Evolutionary conservation across 176 grass and related monocot genomes (phyloP), one percentile per base, ranked within the genome.

Genomic region (Saccharum officinarum): DNA sequence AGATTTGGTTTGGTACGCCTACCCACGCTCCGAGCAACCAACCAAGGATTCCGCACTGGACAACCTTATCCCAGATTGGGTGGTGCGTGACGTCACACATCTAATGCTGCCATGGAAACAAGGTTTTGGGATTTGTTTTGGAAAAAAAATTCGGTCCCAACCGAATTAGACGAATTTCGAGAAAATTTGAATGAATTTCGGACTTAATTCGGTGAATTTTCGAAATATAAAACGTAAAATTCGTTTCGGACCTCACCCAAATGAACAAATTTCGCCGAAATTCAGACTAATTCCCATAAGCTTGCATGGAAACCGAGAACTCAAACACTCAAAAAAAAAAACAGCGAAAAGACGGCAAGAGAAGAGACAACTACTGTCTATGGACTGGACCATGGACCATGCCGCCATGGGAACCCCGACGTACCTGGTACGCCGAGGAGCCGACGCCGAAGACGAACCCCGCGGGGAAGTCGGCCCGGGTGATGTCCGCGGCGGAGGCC

Each of bases 361-460:
- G 54, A 59, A 59, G 20, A 22, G 8, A 59, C 4, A 9, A 10
- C 7, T 7, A 59, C 54, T 8, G 47, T 10, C 1, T 28, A 28
- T 28, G 28, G 28, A 28, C 5, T 8, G 52, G n/a, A 55, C 22
- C 52, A 20, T 1, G 18, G 54, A 22, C 54, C 54, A n/a, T 10
- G 54, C 46, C 46, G 16, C 18, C 54, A 57, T n/a, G 18, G 54
- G 20, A 9, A 8, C 18, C 45, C 8, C 9, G 10, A 3, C 18
- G 73, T 62, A 94, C 92, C 92, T 94, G 92, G 87, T 85, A 89
- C 25, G 92, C 92, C 8, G 92, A 94, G 71, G 92, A 79, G 69
- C 92, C 92, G 77, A 82, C 90, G 69, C 89, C 92, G 68, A 94
- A 94, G 72, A 94, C 44, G 76, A 94, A 94, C 0, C 78, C 84